Evolutionary conservation across 2,329 filamentous ascomycete genomes (phyloP).

Genomic region (Fonsecaea monophora): DNA sequence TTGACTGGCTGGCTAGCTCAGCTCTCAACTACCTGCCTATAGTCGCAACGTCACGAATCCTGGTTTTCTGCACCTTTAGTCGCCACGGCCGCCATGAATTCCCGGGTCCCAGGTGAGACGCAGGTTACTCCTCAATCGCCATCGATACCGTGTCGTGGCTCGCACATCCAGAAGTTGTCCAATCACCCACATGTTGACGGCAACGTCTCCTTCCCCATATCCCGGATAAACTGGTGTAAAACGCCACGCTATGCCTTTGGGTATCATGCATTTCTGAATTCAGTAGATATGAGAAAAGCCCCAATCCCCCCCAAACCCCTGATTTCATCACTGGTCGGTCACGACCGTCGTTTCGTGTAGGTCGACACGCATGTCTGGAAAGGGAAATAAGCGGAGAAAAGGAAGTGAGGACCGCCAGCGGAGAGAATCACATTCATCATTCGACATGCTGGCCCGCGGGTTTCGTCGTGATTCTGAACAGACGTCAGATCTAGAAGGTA

Average conservation of each 20-base stretch:
- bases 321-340: neutral
- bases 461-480: constrained; percentile 5
- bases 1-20: too few species aligned
- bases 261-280: neutral
- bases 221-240: neutral
- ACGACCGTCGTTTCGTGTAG: neutral
- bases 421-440: neutral
- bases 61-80: too few species aligned
- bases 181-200: neutral
- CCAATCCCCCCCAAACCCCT: neutral
- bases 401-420: neutral
- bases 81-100: neutral
- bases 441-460: neutral
- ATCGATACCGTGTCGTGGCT: neutral
- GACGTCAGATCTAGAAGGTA: constrained; percentile 13
- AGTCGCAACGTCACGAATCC: too few species aligned
- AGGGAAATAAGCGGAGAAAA: neutral
- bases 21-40: too few species aligned
- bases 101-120: neutral
- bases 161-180: neutral
- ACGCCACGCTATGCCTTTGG: neutral
- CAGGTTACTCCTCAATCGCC: neutral
- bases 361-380: neutral
- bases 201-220: neutral
- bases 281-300: neutral